phyloP scores from a whole-genome alignment of 1,284 basidiomycete species.

The Apiotrichum gamsii region DNA sequence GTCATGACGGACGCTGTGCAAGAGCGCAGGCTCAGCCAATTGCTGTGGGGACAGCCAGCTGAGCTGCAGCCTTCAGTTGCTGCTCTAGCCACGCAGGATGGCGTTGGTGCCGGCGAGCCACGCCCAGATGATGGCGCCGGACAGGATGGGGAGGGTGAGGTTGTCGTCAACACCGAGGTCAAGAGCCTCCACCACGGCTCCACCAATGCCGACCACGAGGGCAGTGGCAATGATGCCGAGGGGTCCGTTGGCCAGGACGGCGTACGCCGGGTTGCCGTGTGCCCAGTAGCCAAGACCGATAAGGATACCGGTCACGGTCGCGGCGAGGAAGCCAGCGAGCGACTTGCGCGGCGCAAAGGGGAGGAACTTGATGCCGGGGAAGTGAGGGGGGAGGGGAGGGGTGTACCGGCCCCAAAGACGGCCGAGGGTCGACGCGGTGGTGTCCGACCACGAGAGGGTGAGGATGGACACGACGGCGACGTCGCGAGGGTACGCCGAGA shows the following conservation, averaged over 20 bases:
- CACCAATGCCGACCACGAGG: slow-evolving; percentile 65
- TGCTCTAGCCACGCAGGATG: slow-evolving; percentile 13
- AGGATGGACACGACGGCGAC: slow-evolving; percentile 81
- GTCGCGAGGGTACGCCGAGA: slow-evolving; percentile 75
- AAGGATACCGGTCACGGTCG: slow-evolving; percentile 65
- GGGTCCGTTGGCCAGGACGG: slow-evolving; percentile 38
- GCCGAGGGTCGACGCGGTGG: slow-evolving; percentile 86
- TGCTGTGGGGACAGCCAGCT: too few relatives aligned
- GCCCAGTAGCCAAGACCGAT: slow-evolving; percentile 75
- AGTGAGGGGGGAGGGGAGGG: slow-evolving; percentile 61
- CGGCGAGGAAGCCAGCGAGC: slow-evolving; percentile 83
- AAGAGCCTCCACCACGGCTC: slow-evolving; percentile 74
- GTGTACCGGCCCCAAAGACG: slow-evolving; percentile 75
- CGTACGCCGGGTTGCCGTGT: slow-evolving; percentile 51
- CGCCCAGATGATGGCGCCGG: slow-evolving; percentile 69
- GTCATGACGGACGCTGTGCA: too few relatives aligned
- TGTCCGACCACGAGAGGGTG: slow-evolving; percentile 97
- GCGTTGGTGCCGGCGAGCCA: slow-evolving; percentile 42
- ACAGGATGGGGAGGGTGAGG: slow-evolving; percentile 82
- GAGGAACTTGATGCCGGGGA: slow-evolving; percentile 37
- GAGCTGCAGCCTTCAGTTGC: too few relatives aligned
- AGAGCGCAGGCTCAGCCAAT: too few relatives aligned
- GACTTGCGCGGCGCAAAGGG: slow-evolving; percentile 49
- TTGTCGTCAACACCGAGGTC: slow-evolving; percentile 93
- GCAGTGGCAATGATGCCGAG: slow-evolving; percentile 57